Base-by-base conservation (phyloP, 2,329 filamentous ascomycete genomes). In the Decorospora gaudefroyi region DNA sequence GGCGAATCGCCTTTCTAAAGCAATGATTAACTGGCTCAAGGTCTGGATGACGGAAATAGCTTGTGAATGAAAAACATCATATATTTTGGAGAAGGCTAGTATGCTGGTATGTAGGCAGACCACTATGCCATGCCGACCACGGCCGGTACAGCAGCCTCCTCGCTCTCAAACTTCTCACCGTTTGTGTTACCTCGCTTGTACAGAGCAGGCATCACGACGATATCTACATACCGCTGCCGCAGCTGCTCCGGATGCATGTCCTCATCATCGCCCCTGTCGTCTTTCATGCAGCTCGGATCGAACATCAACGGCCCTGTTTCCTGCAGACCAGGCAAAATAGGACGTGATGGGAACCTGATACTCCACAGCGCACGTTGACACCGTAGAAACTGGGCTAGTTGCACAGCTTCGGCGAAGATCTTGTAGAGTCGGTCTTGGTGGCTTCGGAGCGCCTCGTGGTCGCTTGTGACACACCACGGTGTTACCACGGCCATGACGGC, bases 361-460 rank as follows among this genome's bases (percentile, higher is more conserved):
- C 30, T 35, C 46, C 46, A 49, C n/a, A 49, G 41, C 6, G 46
- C 46, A 12, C 46, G 46, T 30, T 49, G 46, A 13, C 41, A 41
- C 12, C 46, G 46, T 11, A 49, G 30, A 10, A 40, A 35, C 16
- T 45, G 46, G n/a, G 33, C 29, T 2, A 49, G 27, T 9, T 18
- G 12, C 11, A 45, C 32, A 10, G 46, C 46, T 11, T 45, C 46
- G 4, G 10, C 13, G 18, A 44, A 45, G 34, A 49, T 41, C 10
- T 13, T 18, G 6, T 16, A 11, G 4, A 43, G 39, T 10, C 19
- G 5, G 39, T 31, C 26, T 34, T 18, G 12, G 16, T 26, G 17
- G 13, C 12, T 33, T 4, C 13, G 12, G 8, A 38, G 25, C 12
- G 13, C 12, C 6, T 43, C 22, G 33, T 17, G 21, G 26, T 37